Conservation (phyloP, 108 stramenopile genomes). For the Nitzschia putrida region DNA sequence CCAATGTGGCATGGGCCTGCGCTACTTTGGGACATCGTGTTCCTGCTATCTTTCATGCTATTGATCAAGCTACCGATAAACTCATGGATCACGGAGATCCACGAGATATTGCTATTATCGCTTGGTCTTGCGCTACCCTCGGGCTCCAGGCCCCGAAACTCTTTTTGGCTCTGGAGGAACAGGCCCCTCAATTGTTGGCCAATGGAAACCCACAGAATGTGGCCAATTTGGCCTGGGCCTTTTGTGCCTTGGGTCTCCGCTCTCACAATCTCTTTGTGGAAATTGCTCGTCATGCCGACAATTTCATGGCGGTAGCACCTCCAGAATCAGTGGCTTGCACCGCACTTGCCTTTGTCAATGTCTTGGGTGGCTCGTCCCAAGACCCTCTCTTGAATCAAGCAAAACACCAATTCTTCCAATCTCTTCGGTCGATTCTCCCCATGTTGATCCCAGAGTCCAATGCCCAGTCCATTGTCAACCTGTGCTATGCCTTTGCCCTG, state of each 20-base stretch:
- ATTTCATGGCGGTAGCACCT: slow-evolving; percentile 2
- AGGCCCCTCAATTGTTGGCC: slow-evolving; percentile 8
- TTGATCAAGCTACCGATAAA: slow-evolving; percentile 12
- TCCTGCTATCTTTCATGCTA: slow-evolving; percentile 12
- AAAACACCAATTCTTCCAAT: slow-evolving; percentile 10
- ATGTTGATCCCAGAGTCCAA: slow-evolving; percentile 10
- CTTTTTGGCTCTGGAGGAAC: slow-evolving; percentile 11
- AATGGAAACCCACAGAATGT: slow-evolving; percentile 24
- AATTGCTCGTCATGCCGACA: slow-evolving; percentile 13
- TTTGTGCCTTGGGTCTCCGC: slow-evolving; percentile 8
- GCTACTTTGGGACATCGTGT: slow-evolving; percentile 12
- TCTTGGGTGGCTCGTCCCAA: no score
- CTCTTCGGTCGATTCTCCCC: background rate
- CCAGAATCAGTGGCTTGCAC: slow-evolving; percentile 9
- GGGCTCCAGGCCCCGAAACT: slow-evolving; percentile 25
- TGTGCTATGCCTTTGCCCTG: background rate
- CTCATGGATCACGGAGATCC: slow-evolving; percentile 17
- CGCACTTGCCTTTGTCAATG: slow-evolving; percentile 18
- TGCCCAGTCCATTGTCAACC: slow-evolving; percentile 18
- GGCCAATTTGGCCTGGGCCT: slow-evolving; percentile 31
- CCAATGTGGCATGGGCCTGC: slow-evolving; percentile 27
- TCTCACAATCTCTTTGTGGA: slow-evolving; percentile 12
- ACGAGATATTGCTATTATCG: slow-evolving; percentile 24
- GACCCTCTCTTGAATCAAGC: slow-evolving; percentile 1
- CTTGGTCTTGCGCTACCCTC: slow-evolving; percentile 30